A percentile compares a stretch with the other conserved stretches of the same genome.
These are phyloP conservation scores for Heterobasidion parviporum DNA, from an alignment of 1,284 basidiomycete species.

Conservation along the genomic window DNA sequence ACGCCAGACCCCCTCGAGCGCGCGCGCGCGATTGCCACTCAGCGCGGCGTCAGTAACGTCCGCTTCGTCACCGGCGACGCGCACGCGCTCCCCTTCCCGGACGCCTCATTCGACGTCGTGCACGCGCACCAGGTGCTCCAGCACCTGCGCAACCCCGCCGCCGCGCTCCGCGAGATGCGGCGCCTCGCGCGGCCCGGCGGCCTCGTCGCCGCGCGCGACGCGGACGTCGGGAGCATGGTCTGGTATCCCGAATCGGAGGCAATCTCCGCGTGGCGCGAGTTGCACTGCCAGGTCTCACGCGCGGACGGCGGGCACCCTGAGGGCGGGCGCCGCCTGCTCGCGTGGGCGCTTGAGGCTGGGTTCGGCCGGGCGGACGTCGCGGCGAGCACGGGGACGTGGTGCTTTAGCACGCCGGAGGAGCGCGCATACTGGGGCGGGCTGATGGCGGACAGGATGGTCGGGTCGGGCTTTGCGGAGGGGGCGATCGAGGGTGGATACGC, in stretches of 20 bases:
- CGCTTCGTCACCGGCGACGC: slow-evolving; percentile 26
- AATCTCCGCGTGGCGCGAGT: slow-evolving; percentile 17
- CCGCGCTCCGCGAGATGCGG: slow-evolving; percentile 32
- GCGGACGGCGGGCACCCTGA: slow-evolving; percentile 21
- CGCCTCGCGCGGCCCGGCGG: slow-evolving; percentile 34
- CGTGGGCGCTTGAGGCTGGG: slow-evolving; percentile 23
- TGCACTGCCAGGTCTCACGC: slow-evolving; percentile 18
- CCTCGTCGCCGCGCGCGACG: slow-evolving; percentile 30
- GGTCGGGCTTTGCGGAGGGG: slow-evolving; percentile 20
- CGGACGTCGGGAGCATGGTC: slow-evolving; percentile 18
- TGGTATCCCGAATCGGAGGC: slow-evolving; percentile 24
- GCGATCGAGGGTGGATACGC: slow-evolving; percentile 21
- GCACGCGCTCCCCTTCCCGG: slow-evolving; percentile 22
- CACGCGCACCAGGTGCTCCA: slow-evolving; percentile 38
- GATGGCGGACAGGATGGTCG: slow-evolving; percentile 25
- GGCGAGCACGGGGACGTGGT: slow-evolving; percentile 23
- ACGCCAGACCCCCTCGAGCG: slow-evolving; percentile 19
- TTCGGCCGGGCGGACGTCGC: slow-evolving; percentile 18
- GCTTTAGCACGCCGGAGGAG: slow-evolving; percentile 25
- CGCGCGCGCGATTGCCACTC: slow-evolving; percentile 22
- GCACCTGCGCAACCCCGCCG: slow-evolving; percentile 31
- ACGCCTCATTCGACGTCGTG: slow-evolving; percentile 34
- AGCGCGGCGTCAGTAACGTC: slow-evolving; percentile 22
- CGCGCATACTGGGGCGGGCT: slow-evolving; percentile 24
- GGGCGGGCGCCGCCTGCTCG: slow-evolving; percentile 21